Conservation (phyloP, 805 yeast genomes). For the Metahyphopichia silvanorum region DNA sequence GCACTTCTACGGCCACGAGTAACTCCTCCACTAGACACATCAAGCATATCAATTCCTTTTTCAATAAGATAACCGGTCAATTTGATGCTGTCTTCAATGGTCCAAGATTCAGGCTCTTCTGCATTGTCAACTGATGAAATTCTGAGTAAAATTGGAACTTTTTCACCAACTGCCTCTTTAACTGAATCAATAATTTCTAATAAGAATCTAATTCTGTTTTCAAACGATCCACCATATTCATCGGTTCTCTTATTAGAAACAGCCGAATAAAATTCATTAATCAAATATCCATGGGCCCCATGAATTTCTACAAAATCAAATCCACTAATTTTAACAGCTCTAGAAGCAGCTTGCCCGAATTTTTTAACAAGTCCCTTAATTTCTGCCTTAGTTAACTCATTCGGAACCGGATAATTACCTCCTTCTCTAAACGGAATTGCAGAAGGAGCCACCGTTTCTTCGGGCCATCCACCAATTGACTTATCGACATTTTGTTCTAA, state of each 20-base stretch:
- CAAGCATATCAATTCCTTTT: constrained; percentile 50
- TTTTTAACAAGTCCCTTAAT: constrained; percentile 35
- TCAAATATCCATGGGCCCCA: constrained; percentile 60
- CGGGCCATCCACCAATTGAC: constrained; percentile 41
- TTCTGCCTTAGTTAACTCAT: constrained; percentile 41
- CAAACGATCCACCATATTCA: constrained; percentile 61
- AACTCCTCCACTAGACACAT: constrained; percentile 55
- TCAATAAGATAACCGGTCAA: constrained; percentile 37
- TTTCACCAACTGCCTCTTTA: background rate
- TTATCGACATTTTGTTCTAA: constrained; percentile 26
- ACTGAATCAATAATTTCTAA: constrained; percentile 44
- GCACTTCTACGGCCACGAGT: constrained; percentile 27
- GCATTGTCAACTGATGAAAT: constrained; percentile 45
- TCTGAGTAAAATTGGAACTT: constrained; percentile 45
- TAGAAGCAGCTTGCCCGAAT: constrained; percentile 46
- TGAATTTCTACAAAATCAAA: constrained; percentile 67
- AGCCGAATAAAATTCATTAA: constrained; percentile 46
- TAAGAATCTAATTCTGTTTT: constrained; percentile 51
- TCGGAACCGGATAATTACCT: constrained; percentile 29
- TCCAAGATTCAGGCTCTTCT: constrained; percentile 39
- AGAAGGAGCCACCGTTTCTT: constrained; percentile 46
- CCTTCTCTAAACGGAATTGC: constrained; percentile 27
- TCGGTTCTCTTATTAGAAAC: constrained; percentile 54
- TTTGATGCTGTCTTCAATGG: constrained; percentile 40
- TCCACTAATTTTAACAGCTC: constrained; percentile 48